phyloP scores from a whole-genome alignment of 2,329 filamentous ascomycete species.

The Nothophoma quercina region DNA sequence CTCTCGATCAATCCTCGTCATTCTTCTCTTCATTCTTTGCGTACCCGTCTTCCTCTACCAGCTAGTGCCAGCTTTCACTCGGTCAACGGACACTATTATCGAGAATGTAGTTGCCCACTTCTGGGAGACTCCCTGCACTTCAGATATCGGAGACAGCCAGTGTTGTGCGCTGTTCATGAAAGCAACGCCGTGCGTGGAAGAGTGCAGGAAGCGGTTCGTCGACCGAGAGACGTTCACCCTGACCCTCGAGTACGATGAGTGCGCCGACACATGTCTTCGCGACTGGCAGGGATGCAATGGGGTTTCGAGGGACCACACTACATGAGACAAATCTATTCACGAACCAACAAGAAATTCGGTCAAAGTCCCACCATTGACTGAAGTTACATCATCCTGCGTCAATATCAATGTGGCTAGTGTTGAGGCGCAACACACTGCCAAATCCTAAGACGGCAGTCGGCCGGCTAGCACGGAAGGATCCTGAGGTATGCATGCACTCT shows the following conservation, averaged over 20 bases:
- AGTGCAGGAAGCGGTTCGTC: slow-evolving; percentile 33
- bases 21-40: slow-evolving; percentile 26
- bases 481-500: slow-evolving; percentile 2
- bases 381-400: neutral
- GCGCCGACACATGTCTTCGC: slow-evolving; percentile 21
- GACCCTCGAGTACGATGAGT: slow-evolving; percentile 39
- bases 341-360: neutral
- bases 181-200: slow-evolving; percentile 39
- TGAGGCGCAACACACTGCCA: slow-evolving; percentile 7
- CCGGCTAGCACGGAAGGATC: slow-evolving; percentile 14
- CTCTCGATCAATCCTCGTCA: slow-evolving; percentile 12
- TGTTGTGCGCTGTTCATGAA: slow-evolving; percentile 37
- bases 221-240: slow-evolving; percentile 36
- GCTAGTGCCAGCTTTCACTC: slow-evolving; percentile 23
- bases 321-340: neutral
- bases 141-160: slow-evolving; percentile 29
- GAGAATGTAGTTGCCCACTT: slow-evolving; percentile 4
- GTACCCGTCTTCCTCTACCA: slow-evolving; percentile 30
- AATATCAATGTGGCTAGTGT: slow-evolving; percentile 3
- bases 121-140: slow-evolving; percentile 28
- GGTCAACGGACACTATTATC: slow-evolving; percentile 13
- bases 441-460: slow-evolving; percentile 15
- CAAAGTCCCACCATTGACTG: neutral
- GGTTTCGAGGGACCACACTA: neutral
- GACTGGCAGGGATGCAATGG: slow-evolving; percentile 4